A percentile compares a stretch with the other conserved stretches of the same genome.
Evolutionary conservation across 148 eudicot species (phyloP).

Genomic region (Rhododendron mucronatum): DNA sequence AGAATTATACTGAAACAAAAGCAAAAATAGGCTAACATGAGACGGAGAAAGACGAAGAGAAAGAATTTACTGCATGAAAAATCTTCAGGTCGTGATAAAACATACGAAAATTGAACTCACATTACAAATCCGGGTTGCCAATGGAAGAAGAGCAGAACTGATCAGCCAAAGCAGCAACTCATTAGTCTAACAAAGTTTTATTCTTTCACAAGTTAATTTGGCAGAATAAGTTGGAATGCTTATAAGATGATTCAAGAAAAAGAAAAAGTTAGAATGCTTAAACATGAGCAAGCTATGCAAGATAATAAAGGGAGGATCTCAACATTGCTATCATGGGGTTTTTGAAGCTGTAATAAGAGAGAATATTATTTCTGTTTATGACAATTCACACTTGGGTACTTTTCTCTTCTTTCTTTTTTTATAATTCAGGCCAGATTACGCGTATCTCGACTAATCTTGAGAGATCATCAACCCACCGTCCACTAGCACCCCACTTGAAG

Average conservation of each 20-base stretch:
- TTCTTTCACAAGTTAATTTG: neutral
- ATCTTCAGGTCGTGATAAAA: neutral
- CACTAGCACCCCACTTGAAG: too few relatives aligned
- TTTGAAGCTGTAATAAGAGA: neutral
- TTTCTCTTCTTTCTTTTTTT: too few relatives aligned
- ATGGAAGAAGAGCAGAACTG: slow-evolving; percentile 61
- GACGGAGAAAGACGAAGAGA: neutral
- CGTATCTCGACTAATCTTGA: too few relatives aligned
- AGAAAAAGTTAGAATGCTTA: neutral
- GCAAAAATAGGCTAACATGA: neutral
- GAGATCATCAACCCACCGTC: too few relatives aligned
- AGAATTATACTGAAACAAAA: slow-evolving; percentile 39
- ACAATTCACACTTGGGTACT: neutral
- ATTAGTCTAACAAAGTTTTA: slow-evolving; percentile 26
- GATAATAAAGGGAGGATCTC: neutral
- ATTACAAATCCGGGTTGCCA: slow-evolving; percentile 62
- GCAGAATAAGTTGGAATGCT: neutral
- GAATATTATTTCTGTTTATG: neutral
- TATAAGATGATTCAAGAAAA: neutral
- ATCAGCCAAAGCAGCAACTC: slow-evolving; percentile 30
- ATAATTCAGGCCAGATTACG: too few relatives aligned
- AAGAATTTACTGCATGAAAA: neutral
- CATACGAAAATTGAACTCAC: slow-evolving; percentile 33
- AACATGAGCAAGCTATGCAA: neutral
- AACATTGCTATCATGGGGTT: neutral